Conservation (phyloP, 768 basidiomycete species). For the Tephrocybe sp. region DNA sequence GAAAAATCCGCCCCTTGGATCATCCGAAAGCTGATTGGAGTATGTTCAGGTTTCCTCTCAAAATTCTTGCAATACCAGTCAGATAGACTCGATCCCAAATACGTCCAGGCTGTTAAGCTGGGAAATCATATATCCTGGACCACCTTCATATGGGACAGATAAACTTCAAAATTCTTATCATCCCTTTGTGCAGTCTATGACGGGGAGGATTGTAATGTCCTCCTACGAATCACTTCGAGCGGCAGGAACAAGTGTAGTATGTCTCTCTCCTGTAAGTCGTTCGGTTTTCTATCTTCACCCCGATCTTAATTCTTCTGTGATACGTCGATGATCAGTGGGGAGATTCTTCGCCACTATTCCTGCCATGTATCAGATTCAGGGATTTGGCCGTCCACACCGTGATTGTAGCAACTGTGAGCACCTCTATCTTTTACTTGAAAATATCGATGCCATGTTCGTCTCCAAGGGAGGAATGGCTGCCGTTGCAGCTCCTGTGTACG, state of each 20-base stretch:
- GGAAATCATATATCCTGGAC: too few species aligned
- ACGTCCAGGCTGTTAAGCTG: too few species aligned
- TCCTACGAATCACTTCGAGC: conserved; percentile 61
- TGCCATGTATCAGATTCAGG: conserved; percentile 63
- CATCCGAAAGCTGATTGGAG: conserved; percentile 61
- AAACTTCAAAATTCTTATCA: background rate
- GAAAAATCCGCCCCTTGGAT: conserved; percentile 63
- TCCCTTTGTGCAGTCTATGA: conserved; percentile 44
- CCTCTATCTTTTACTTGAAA: too few species aligned
- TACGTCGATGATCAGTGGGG: conserved; percentile 32
- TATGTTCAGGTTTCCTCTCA: conserved; percentile 28
- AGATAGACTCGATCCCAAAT: too few species aligned
- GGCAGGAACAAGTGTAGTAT: conserved; percentile 55
- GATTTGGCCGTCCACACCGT: conserved; percentile 62
- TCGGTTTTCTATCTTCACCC: background rate
- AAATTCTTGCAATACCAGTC: background rate
- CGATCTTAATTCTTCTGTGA: background rate
- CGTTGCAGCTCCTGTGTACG: conserved; percentile 39
- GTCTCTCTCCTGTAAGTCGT: conserved; percentile 55
- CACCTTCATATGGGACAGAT: too few species aligned
- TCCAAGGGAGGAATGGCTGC: conserved; percentile 40
- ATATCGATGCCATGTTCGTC: background rate
- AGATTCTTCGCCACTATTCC: conserved; percentile 57
- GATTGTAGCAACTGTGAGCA: conserved; percentile 55
- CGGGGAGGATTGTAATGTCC: conserved; percentile 61